These are phyloP conservation scores for Edaphochlamys debaryana DNA, from an alignment of 139 green algal species.

Conservation along the genomic window DNA sequence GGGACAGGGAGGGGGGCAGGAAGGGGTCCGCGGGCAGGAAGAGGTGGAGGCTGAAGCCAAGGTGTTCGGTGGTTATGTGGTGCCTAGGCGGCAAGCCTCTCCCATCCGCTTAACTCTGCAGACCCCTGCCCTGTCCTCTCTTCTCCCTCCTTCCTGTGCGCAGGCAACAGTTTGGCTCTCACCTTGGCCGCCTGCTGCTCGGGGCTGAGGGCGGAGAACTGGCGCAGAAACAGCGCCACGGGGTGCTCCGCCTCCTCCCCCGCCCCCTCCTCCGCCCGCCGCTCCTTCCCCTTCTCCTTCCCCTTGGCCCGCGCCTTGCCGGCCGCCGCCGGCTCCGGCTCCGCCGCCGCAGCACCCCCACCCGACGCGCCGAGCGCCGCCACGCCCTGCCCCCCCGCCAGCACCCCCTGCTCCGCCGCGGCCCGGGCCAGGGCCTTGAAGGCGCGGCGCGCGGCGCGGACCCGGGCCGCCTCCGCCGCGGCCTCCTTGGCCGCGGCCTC, in stretches of 20 bases:
- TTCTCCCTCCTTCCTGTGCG: no score
- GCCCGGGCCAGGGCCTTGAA: slow-evolving; percentile 16
- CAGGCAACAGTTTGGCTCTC: no score
- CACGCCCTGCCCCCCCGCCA: not conserved
- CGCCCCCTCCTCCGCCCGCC: not conserved
- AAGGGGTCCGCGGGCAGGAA: no score
- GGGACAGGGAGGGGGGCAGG: no score
- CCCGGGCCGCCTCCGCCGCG: not conserved
- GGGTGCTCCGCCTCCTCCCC: slow-evolving; percentile 12
- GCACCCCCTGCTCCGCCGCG: not conserved
- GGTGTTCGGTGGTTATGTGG: no score
- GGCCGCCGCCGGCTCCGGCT: not conserved
- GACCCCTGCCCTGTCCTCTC: no score
- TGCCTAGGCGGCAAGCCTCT: no score
- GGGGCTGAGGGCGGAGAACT: slow-evolving; percentile 11
- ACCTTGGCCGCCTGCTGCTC: slow-evolving; percentile 32
- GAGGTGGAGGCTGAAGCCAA: no score
- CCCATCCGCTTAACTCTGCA: no score
- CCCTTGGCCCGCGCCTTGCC: not conserved
- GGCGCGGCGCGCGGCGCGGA: not conserved
- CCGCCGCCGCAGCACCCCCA: not conserved
- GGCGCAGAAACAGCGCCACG: slow-evolving; percentile 15
- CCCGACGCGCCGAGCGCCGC: not conserved
- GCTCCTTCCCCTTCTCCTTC: not conserved
- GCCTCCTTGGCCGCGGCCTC: not conserved